These are phyloP conservation scores for Penicillium antarcticum DNA, from an alignment of 495 filamentous ascomycete species.

Conservation along the genomic window DNA sequence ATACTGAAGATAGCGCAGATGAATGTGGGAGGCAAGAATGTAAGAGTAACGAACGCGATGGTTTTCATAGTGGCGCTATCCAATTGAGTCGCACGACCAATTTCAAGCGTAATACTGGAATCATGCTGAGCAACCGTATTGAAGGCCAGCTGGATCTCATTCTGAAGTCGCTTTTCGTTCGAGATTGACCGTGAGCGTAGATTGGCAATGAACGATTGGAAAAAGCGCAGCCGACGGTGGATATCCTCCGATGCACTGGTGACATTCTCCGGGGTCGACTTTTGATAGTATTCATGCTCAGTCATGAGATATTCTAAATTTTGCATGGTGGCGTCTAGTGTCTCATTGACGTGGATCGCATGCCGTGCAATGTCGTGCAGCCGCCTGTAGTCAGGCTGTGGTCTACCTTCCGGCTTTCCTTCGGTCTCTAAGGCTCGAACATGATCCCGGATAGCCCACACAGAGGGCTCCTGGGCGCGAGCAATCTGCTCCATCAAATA, in stretches of 20 bases:
- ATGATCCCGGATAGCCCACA: constrained; percentile 18
- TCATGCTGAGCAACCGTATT: constrained; percentile 36
- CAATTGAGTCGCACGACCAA: not conserved
- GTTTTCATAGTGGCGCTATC: constrained; percentile 29
- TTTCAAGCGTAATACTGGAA: constrained; percentile 24
- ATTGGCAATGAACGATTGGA: constrained; percentile 34
- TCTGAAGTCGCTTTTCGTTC: constrained; percentile 31
- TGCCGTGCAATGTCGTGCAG: constrained; percentile 45
- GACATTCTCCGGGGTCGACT: not conserved
- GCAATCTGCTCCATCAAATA: constrained; percentile 15
- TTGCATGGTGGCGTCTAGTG: constrained; percentile 29
- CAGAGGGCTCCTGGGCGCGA: constrained; percentile 7
- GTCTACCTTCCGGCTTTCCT: constrained; percentile 19
- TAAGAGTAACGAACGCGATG: constrained; percentile 24
- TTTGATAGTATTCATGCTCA: constrained; percentile 16
- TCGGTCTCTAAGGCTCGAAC: constrained; percentile 15
- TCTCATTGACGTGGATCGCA: constrained; percentile 41
- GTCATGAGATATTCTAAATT: constrained; percentile 28
- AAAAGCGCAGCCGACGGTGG: constrained; percentile 26
- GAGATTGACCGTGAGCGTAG: constrained; percentile 30
- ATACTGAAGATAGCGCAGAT: constrained; percentile 32
- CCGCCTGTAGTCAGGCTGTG: constrained; percentile 17
- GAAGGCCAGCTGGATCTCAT: constrained; percentile 36
- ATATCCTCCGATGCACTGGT: constrained; percentile 9
- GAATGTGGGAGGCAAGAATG: constrained; percentile 32